Evolutionary conservation across 2,329 filamentous ascomycete species (phyloP), one percentile per base, ranked within the genome.

Genomic region (Xylariales sp.): DNA sequence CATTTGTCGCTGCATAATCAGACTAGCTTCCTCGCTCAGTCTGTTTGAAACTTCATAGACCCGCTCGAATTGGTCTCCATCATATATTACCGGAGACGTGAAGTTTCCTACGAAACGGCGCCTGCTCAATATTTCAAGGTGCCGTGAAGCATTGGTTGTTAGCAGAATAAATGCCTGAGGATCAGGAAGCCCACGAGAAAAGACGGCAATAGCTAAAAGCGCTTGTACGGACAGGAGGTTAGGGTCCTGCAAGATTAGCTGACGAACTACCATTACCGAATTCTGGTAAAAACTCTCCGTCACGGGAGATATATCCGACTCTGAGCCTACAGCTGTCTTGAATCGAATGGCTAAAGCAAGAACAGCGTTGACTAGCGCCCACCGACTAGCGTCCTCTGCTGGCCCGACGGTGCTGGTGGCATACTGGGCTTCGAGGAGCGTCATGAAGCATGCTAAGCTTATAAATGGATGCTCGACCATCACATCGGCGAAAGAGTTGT

Each of bases 61-160:
- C 16, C 32, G 59, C 28, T 30, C 18, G 9, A 32, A 43, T 12
- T 54, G 34, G 34, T 45, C 6, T 23, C 34, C 28, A 2, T 53
- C 49, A 16, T 9, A 10, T 32, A 23, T 23, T 23, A 18, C 14
- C 1, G 23, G 28, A n/a, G 34, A 41, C 49, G 30, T 52, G 1
- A 18, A 30, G 50, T n/a, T 50, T 10, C 23, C 14, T 8, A 23
- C n/a, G 34, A 30, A 46, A 10, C 41, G 16, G 9, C 23, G 23
- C 8, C 49, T 49, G 16, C 41, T 23, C 23, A 71, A 53, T 14
- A 68, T 50, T 39, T 70, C 57, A 80, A 86, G 54, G 62, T 72
- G 68, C 28, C 54, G 60, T 6, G 57, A 67, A 39, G 72, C 72
- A 60, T 70, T 73, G 4, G 30, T 67, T 8, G 48, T 53, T 12